Percentiles rank a stretch among this genome's conserved stretches.
Conservation (phyloP, 108 stramenopile genomes). For the Discostella stelligeroides region DNA sequence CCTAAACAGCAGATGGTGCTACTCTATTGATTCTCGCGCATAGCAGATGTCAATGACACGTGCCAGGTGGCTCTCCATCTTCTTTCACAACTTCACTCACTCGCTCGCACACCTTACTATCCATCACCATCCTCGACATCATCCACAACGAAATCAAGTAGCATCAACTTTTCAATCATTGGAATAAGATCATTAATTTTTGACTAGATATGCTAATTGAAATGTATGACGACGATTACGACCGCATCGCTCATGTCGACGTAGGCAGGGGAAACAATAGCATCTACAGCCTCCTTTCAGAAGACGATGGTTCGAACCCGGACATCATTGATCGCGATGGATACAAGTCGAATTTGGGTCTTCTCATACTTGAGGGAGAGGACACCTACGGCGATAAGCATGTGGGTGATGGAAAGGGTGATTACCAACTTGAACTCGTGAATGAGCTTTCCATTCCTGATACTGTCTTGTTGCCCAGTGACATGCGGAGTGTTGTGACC, state of each 20-base stretch:
- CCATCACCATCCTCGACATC: too few relatives aligned
- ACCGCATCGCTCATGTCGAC: neutral
- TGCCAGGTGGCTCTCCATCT: too few relatives aligned
- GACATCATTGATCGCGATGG: neutral
- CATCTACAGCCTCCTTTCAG: neutral
- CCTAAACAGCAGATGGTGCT: too few relatives aligned
- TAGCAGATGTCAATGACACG: too few relatives aligned
- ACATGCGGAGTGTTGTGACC: conserved; percentile 2
- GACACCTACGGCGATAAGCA: neutral
- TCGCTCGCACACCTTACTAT: too few relatives aligned
- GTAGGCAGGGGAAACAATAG: neutral
- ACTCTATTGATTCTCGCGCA: too few relatives aligned
- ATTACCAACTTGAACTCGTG: neutral
- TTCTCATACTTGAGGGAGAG: conserved; percentile 8
- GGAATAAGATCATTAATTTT: neutral
- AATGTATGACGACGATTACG: neutral
- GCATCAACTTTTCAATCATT: too few relatives aligned
- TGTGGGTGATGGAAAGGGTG: neutral
- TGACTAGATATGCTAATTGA: neutral
- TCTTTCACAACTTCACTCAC: too few relatives aligned
- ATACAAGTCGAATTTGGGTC: neutral
- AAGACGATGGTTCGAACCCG: neutral
- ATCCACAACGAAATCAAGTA: too few relatives aligned
- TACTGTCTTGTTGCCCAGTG: conserved; percentile 15
- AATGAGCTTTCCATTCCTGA: conserved; percentile 9